Base-by-base conservation (phyloP, 495 filamentous ascomycete species). In the Podospora fimiseda region DNA sequence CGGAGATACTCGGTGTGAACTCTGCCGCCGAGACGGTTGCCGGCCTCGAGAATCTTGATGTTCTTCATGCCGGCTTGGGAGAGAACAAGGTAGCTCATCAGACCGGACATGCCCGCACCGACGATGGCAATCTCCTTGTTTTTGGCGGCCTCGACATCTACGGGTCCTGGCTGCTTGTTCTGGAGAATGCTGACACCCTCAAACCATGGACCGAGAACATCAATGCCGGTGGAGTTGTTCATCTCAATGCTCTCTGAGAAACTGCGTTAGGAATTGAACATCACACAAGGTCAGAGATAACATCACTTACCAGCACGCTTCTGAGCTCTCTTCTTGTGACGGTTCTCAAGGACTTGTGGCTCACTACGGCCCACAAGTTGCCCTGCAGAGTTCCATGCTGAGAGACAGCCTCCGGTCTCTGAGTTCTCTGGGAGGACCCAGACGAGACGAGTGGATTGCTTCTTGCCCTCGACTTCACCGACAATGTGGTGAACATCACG, bases 141-240 rank as follows among this genome's bases (percentile, higher is more conserved):
- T 65, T 82, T 88, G 7, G 80, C 80, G 7, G 68, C 58, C 4
- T 69, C 53, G 3, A 80, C 79, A 44, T 83, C 77, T 2, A 79
- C 68, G 5, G 72, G 61, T n/a, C 65, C 64, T 16, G 76, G 69
- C 27, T 81, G 68, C 57, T 78, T 81, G 20, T 70, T 66, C 50
- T 81, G 69, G 55, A 88, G 72, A 50, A 82, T 75, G 24, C 74
- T 75, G 14, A 88, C 81, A 4, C 84, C 83, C 57, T 86, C 81
- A 39, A 87, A 86, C 83, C 84, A 87, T 0, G 84, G 81, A 0
- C 84, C 84, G 63, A 67, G 69, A n/a, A 67, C 61, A 58, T 88
- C 84, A 55, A 79, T 75, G 13, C 76, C 75, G 38, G 52, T 77
- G 8, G 70, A 63, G 37, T 73, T 69, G 15, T 64, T 60, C 76